phyloP scores from a whole-genome alignment of 225 moss, liverwort and hornwort species.

The Bryoerythrophyllum caledonicum region DNA sequence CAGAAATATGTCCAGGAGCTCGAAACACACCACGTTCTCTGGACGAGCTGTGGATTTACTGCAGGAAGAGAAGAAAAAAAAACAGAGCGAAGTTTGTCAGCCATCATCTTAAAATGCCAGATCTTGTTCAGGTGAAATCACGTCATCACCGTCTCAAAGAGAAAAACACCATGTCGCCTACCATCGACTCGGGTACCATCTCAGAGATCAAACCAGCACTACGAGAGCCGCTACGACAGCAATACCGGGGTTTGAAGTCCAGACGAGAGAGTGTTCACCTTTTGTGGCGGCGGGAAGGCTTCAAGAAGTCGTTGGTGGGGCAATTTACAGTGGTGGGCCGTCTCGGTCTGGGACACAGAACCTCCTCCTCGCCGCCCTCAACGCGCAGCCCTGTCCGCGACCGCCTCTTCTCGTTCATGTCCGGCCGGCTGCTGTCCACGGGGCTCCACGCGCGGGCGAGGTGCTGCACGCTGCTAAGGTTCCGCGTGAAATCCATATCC shows the following conservation, averaged over 20 bases:
- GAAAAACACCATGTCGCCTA: too few species aligned
- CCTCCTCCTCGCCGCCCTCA: constrained; percentile 74
- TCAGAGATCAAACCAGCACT: too few species aligned
- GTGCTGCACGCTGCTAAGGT: constrained; percentile 84
- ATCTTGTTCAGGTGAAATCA: too few species aligned
- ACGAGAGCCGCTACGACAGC: too few species aligned
- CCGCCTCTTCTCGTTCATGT: constrained; percentile 74
- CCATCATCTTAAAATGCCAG: background rate
- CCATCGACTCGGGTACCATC: too few species aligned
- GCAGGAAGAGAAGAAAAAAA: constrained; percentile 12
- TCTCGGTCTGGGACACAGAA: constrained; percentile 81
- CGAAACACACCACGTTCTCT: constrained; percentile 79
- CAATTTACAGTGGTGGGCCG: constrained; percentile 79
- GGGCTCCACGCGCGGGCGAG: constrained; percentile 66
- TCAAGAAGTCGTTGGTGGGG: constrained; percentile 71
- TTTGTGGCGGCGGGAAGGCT: constrained; percentile 68
- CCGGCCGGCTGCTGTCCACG: constrained; percentile 60
- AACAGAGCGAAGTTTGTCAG: background rate
- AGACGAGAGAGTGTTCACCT: constrained; percentile 36
- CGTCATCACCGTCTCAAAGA: too few species aligned
- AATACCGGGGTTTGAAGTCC: too few species aligned
- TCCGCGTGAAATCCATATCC: constrained; percentile 82
- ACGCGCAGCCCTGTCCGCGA: constrained; percentile 69
- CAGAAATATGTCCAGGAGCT: constrained; percentile 84
- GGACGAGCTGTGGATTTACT: constrained; percentile 68